Evolutionary conservation across 352 stramenopile species (phyloP), one percentile per base, ranked within the genome.

Genomic region (Phytopythium cucurbitacearum): DNA sequence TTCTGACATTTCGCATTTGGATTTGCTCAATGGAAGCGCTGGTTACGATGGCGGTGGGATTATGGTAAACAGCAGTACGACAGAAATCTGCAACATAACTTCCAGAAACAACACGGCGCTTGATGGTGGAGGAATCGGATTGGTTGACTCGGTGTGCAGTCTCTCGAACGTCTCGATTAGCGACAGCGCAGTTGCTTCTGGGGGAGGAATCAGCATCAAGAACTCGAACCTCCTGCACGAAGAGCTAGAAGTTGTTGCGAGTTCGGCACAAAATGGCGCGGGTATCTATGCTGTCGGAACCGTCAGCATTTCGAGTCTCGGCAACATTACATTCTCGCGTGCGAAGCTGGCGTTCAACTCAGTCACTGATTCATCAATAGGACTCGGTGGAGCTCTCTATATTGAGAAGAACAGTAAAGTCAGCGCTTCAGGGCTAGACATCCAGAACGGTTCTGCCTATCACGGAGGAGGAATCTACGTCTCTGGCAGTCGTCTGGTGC

Each of bases 381-480:
- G 60, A 1, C 38, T 51, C 16, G 70, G 67, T 5, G 62, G 64
- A n/a, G 54, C 56, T 0, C 37, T 80, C 12, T 80, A 66, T 12
- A 37, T 73, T 5, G 53, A 49, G 3, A 3, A 42, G 4, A 35
- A 54, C 5, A 66, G 67, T 35, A 41, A 39, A n/a, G 16, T 66
- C 7, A 34, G 65, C 7, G 59, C 43, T 0, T 58, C 47, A 32
- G 53, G 48, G 10, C 12, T 76, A 15, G 37, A 40, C 7, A 21
- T 80, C 3, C 39, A 40, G 0, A 44, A 60, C 10, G 62, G 67
- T 2, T 45, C 2, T 13, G 67, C 61, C 4, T 45, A 36, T 35
- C 46, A 40, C 3, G 67, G 70, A 0, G 67, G 64, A 16, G 67
- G 67, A 5, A 42, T 80, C 43, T 70, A 58, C 12, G 49, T 77